Evolutionary conservation across 305 asterid genomes (phyloP).

Genomic region (Ilex paraguariensis): DNA sequence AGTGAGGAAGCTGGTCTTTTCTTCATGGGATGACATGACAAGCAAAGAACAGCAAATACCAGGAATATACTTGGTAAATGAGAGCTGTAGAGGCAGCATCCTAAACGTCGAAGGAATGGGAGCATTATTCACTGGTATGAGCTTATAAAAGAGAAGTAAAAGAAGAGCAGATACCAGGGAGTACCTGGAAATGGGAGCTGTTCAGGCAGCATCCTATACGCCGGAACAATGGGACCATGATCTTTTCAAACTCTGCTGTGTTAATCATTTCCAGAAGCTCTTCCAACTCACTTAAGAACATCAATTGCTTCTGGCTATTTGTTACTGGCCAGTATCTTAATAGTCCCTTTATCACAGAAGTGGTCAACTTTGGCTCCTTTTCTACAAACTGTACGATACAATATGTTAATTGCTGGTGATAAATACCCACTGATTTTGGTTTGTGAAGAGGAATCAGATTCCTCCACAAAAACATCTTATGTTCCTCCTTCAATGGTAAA

Average conservation of each 20-base stretch:
- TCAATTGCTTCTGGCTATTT: conserved; percentile 39
- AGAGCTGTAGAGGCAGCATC: too few relatives aligned
- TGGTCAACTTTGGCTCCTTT: conserved; percentile 36
- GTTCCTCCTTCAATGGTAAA: conserved; percentile 42
- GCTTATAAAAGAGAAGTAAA: too few relatives aligned
- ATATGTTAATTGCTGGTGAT: conserved; percentile 42
- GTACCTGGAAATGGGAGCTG: conserved; percentile 45
- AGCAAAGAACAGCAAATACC: too few relatives aligned
- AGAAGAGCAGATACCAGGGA: background rate
- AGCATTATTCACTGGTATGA: too few relatives aligned
- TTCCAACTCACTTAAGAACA: conserved; percentile 43
- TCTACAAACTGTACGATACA: conserved; percentile 43
- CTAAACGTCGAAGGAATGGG: too few relatives aligned
- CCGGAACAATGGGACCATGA: conserved; percentile 36
- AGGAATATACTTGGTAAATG: too few relatives aligned
- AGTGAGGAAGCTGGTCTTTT: too few relatives aligned
- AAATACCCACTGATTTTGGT: conserved; percentile 40
- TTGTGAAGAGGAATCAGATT: conserved; percentile 42
- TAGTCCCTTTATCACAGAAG: conserved; percentile 28
- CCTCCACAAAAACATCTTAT: conserved; percentile 27
- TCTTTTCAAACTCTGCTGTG: conserved; percentile 34
- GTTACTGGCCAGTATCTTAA: conserved; percentile 42
- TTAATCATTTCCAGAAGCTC: conserved; percentile 38
- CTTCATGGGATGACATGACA: too few relatives aligned
- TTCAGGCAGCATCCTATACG: conserved; percentile 35